A percentile compares a stretch with the other conserved stretches of the same genome.
These are phyloP conservation scores for Dicorynia guianensis DNA, from an alignment of 306 rosid genomes.

Conservation along the genomic window DNA sequence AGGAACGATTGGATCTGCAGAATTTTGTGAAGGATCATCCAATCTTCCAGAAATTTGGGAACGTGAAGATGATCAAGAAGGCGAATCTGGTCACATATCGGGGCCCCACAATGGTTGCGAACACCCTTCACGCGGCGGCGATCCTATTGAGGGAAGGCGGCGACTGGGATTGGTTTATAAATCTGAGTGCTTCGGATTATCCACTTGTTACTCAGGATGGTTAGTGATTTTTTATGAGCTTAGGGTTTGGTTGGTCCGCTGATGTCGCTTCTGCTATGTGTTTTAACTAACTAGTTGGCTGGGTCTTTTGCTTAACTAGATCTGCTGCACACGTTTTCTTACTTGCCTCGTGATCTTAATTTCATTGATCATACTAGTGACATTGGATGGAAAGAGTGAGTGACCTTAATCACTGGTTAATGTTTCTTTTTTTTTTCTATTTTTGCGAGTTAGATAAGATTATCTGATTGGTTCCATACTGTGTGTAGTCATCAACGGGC, in stretches of 20 bases:
- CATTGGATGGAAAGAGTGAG: slow-evolving; percentile 86
- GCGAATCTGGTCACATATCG: slow-evolving; percentile 73
- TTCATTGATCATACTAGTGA: slow-evolving; percentile 79
- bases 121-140: slow-evolving; percentile 79
- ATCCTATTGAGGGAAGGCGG: slow-evolving; percentile 66
- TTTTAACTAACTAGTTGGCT: slow-evolving; percentile 22
- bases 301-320: slow-evolving; percentile 51
- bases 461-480: slow-evolving; percentile 30
- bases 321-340: slow-evolving; percentile 74
- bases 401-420: neutral
- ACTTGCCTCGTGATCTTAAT: slow-evolving; percentile 76
- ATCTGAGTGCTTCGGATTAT: slow-evolving; percentile 79
- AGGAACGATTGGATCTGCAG: slow-evolving; percentile 70
- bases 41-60: slow-evolving; percentile 48
- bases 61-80: slow-evolving; percentile 67
- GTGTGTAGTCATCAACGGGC: slow-evolving; percentile 64
- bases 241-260: neutral
- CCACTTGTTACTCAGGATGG: slow-evolving; percentile 83
- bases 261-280: neutral
- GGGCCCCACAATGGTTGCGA: slow-evolving; percentile 83
- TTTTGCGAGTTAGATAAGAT: neutral
- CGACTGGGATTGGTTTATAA: slow-evolving; percentile 85
- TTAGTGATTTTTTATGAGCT: slow-evolving; percentile 32
- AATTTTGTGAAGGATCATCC: slow-evolving; percentile 54
- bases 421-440: neutral